Evolutionary conservation across 805 yeast genomes (phyloP).

Genomic region (Wickerhamiella brachini): DNA sequence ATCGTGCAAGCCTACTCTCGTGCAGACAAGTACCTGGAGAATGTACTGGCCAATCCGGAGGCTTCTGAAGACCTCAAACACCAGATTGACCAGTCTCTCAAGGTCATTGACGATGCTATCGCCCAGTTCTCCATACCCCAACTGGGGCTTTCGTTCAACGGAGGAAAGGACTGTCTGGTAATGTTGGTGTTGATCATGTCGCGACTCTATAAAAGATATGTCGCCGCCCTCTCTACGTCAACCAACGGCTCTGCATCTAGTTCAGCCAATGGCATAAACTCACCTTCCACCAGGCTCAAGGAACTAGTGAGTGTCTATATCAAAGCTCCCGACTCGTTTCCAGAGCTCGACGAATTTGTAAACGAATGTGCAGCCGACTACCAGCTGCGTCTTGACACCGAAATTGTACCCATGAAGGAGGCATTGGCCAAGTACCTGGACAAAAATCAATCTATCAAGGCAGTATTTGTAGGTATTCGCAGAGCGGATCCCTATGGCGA

Average conservation of each 20-base stretch:
- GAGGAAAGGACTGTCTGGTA: conserved; percentile 94
- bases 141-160: conserved; percentile 72
- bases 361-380: conserved; percentile 39
- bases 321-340: conserved; percentile 59
- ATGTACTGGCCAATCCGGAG: neutral
- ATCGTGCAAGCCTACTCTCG: neutral
- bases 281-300: neutral
- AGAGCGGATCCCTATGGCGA: conserved; percentile 76
- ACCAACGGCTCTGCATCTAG: neutral
- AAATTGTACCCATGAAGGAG: conserved; percentile 36
- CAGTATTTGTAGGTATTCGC: conserved; percentile 79
- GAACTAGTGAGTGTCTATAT: conserved; percentile 47
- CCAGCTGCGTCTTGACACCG: conserved; percentile 33
- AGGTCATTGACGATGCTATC: conserved; percentile 20
- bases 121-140: conserved; percentile 11
- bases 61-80: conserved; percentile 4
- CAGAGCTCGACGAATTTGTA: conserved; percentile 57
- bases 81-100: conserved; percentile 17
- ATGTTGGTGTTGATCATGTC: conserved; percentile 66
- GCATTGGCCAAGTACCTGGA: conserved; percentile 57
- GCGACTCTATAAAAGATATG: conserved; percentile 23
- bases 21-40: neutral
- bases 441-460: conserved; percentile 39
- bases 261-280: neutral
- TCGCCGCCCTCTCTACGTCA: neutral